Evolutionary conservation across 139 green algal species (phyloP).

Genomic region (Coccomyxa sp.): DNA sequence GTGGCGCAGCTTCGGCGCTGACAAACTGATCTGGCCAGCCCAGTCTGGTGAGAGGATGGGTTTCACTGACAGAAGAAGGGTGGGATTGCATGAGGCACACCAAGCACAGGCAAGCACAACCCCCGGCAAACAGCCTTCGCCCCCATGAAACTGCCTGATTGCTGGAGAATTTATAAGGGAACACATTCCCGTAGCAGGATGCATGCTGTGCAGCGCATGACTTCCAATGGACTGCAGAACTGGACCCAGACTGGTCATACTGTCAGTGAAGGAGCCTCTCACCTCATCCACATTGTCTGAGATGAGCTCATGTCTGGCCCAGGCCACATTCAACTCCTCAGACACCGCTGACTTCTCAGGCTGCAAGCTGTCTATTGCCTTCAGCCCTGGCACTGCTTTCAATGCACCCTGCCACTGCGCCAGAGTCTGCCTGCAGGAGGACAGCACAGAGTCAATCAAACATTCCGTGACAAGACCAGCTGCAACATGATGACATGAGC

Average conservation of each 20-base stretch:
- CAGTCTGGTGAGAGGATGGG: background rate
- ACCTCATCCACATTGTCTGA: slow-evolving; percentile 20
- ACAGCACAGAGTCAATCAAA: no score
- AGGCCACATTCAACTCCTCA: slow-evolving; percentile 43
- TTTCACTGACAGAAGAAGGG: background rate
- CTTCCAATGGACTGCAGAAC: background rate
- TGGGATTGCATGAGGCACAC: no score
- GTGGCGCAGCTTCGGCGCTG: background rate
- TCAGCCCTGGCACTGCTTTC: background rate
- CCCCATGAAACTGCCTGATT: background rate
- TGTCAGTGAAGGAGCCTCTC: slow-evolving; percentile 7
- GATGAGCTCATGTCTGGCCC: slow-evolving; percentile 32
- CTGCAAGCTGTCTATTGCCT: slow-evolving; percentile 1
- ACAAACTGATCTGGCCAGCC: background rate
- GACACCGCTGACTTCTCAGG: slow-evolving; percentile 7
- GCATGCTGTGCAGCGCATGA: background rate
- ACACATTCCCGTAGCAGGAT: background rate
- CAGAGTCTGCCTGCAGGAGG: background rate
- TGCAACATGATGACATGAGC: no score
- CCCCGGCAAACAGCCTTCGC: background rate
- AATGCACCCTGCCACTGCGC: background rate
- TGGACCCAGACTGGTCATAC: background rate
- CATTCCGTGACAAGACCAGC: no score
- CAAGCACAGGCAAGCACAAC: no score
- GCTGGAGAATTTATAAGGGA: background rate